Conservation (phyloP, 352 stramenopile species). For the Phytophthora megakarya region DNA sequence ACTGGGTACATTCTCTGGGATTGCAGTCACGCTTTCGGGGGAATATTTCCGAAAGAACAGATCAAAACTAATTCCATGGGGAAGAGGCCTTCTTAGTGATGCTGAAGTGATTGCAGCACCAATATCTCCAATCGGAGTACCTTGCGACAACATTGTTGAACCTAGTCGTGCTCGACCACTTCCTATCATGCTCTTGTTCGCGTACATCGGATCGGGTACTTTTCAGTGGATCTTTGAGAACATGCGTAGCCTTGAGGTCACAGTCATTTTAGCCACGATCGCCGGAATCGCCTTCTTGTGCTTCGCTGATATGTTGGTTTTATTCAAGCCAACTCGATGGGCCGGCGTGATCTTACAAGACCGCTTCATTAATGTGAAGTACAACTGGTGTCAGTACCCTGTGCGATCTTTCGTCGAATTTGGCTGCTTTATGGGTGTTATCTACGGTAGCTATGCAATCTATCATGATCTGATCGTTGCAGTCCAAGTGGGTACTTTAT, state of each 20-base stretch:
- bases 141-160: constrained; percentile 11
- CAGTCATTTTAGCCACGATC: constrained; percentile 72
- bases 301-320: constrained; percentile 68
- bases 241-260: constrained; percentile 84
- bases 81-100: constrained; percentile 30
- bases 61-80: constrained; percentile 58
- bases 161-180: constrained; percentile 36
- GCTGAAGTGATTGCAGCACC: constrained; percentile 23
- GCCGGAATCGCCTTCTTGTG: constrained; percentile 86
- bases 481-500: constrained; percentile 83
- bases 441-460: constrained; percentile 88
- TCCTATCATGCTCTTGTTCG: constrained; percentile 77
- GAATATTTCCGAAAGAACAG: constrained; percentile 78
- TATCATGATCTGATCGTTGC: constrained; percentile 80
- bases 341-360: constrained; percentile 86
- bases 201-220: constrained; percentile 84
- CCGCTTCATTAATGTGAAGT: constrained; percentile 70
- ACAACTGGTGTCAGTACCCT: constrained; percentile 77
- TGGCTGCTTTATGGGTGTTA: constrained; percentile 86
- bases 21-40: constrained; percentile 76
- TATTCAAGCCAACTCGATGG: constrained; percentile 66
- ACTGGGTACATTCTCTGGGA: constrained; percentile 82
- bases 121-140: constrained; percentile 28
- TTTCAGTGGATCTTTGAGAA: constrained; percentile 92
- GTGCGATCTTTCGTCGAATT: constrained; percentile 87